phyloP scores from a whole-genome alignment of 495 filamentous ascomycete species.

The Penicillium riverlandense region DNA sequence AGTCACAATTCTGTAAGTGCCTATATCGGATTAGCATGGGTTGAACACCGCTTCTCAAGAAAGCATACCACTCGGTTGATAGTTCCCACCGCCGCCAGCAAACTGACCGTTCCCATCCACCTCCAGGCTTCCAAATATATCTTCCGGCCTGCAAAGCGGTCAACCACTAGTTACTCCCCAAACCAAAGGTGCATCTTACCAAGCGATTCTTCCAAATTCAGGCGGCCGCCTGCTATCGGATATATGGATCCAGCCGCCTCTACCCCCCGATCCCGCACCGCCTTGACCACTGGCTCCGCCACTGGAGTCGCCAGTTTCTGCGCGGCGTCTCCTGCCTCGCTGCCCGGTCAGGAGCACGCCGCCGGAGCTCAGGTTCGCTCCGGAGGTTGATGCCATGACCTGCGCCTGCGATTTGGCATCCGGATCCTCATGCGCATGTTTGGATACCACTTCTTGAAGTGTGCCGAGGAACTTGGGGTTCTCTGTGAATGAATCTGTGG shows the following conservation, averaged over 20 bases:
- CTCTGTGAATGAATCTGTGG: constrained; percentile 64
- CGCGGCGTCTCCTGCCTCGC: constrained; percentile 27
- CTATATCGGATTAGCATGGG: constrained; percentile 16
- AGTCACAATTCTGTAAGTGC: constrained; percentile 50
- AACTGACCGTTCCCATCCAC: constrained; percentile 74
- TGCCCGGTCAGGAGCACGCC: constrained; percentile 54
- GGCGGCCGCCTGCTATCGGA: constrained; percentile 76
- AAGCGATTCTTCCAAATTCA: constrained; percentile 85
- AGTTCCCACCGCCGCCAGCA: constrained; percentile 49
- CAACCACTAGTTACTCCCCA: constrained; percentile 2
- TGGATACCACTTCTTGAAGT: constrained; percentile 63
- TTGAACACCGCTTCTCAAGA: neutral
- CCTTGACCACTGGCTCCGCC: constrained; percentile 78
- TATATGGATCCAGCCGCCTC: constrained; percentile 86
- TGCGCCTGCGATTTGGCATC: constrained; percentile 66
- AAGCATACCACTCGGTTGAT: constrained; percentile 49
- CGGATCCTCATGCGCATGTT: constrained; percentile 67
- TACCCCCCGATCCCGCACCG: constrained; percentile 71
- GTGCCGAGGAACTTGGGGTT: constrained; percentile 71
- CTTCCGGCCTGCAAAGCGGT: constrained; percentile 51
- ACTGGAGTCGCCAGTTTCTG: constrained; percentile 48
- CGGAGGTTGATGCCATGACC: constrained; percentile 71
- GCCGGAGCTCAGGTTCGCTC: constrained; percentile 59
- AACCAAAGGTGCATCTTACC: constrained; percentile 25
- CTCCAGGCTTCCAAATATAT: constrained; percentile 90